Evolutionary conservation across 176 grass and related monocot genomes (phyloP), one percentile per base, ranked within the genome.

Genomic region (Poa annua): DNA sequence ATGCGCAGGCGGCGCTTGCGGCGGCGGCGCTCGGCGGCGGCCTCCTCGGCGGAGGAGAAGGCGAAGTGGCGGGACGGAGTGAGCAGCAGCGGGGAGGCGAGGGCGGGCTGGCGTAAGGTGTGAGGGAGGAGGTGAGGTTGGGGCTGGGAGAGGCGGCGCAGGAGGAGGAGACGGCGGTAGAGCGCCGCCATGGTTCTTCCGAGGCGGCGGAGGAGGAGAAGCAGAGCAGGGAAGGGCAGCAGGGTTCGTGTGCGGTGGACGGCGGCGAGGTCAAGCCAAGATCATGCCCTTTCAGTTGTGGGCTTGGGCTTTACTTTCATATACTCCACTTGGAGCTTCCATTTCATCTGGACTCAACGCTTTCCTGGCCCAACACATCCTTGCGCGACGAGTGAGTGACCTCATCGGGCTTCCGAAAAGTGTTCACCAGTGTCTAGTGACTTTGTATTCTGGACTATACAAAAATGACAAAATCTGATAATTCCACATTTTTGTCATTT

Each of bases 1-100:
- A 91, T 91, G 32, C 89, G 85, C 71, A 91, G 89, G 52, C 89
- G 86, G 14, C 89, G 86, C 77, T 91, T 91, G 8, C 85, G 89
- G 17, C 89, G 82, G 3, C 86, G 89, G 1, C 89, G 85, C 81
- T 91, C 89, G 20, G 89, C 89, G 0, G 89, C 89, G 13, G 89
- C 79, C 48, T 81, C 79, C 79, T 81, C 79, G 45, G 79, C 64
- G 20, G 79, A 81, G 64, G 79, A 81, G 79, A 81, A 81, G 79
- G 79, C 64, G 64, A 69, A 24, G 29, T 47, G 24, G 48, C 78
- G 79, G 11, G 64, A 5, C 4, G 79, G 79, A 0, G 32, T 0
- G 63, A 69, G 45, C 7, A 24, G 76, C 13, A 38, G 76, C 13
- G 65, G 13, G 67, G 67, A 2, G 67, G 57, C 13, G 14, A 41